A percentile compares a stretch with the other conserved stretches of the same genome.
Evolutionary conservation across 768 basidiomycete species (phyloP).

Genomic region (Galerina marginata): DNA sequence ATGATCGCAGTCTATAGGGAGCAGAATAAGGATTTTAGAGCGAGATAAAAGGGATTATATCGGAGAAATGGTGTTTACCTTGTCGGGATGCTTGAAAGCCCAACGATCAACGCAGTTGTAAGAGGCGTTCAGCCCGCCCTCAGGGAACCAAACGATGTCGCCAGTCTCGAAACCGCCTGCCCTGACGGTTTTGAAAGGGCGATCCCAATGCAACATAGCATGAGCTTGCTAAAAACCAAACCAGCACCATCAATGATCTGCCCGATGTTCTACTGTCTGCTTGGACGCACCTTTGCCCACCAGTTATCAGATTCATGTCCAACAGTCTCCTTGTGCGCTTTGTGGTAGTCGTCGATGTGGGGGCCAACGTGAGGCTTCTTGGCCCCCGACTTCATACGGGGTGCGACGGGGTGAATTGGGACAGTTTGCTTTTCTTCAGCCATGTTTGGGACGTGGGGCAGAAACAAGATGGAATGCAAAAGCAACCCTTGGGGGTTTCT

Average conservation of each 20-base stretch:
- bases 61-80: conserved; percentile 43
- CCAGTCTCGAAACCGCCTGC: conserved; percentile 84
- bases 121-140: conserved; percentile 89
- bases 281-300: conserved; percentile 77
- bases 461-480: conserved; percentile 17
- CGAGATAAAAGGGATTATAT: not conserved
- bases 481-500: conserved; percentile 20
- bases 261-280: not conserved
- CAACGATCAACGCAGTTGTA: conserved; percentile 99
- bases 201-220: conserved; percentile 84
- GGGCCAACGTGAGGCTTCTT: conserved; percentile 84
- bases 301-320: conserved; percentile 82
- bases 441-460: conserved; percentile 37
- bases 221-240: conserved; percentile 58
- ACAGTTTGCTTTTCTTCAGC: conserved; percentile 38
- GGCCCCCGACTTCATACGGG: conserved; percentile 64
- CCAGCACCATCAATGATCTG: conserved; percentile 4
- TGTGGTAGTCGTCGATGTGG: conserved; percentile 73
- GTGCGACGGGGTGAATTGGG: conserved; percentile 74
- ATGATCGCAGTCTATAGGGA: conserved; percentile 83
- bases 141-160: conserved; percentile 95
- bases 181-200: conserved; percentile 86
- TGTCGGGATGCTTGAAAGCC: conserved; percentile 89
- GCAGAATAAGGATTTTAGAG: conserved; percentile 1
- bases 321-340: conserved; percentile 70